Base-by-base conservation (phyloP, 768 basidiomycete species). In the Boletellus emodensis region DNA sequence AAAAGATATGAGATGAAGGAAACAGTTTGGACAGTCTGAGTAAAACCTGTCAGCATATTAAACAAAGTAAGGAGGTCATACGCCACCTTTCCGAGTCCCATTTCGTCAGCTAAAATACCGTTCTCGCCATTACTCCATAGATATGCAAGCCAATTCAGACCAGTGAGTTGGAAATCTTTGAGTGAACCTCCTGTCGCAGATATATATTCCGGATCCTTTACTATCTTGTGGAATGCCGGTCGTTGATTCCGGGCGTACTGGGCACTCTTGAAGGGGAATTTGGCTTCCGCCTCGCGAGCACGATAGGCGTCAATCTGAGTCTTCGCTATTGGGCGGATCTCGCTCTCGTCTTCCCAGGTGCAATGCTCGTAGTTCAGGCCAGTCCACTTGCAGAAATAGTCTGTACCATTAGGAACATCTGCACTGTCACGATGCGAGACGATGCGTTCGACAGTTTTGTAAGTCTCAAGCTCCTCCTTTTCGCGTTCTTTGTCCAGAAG, bases 351-450 rank as follows among this genome's bases (percentile, higher is more conserved):
- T 69, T 99, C 96, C 96, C 96, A 99, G 3, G 96, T 98, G 65
- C 91, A 88, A 60, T 96, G 87, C 49, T 90, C 86, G 71, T 98
- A 97, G 68, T 88, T 87, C 59, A 97, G 83, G 34, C 85, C 84
- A 49, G 81, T 83, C 96, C 96, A 99, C 74, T 99, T 98, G 85
- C 88, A 90, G 70, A 96, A 93, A 69, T 95, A 97, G 65, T 95
- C 87, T 44, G 83, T 78, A 53, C 78, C 75, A 26, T 69, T 72
- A 46, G 72, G 68, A 26, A 44, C 35, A 37, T 80, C 75, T 26
- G 73, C 71, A 18, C 73, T 75, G 59, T 90, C 83, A 24, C 91
- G 81, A 61, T 91, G 82, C 4, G 85, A 75, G 44, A 98, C 82
- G 49, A 98, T 79, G 53, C 96, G 84, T 66, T 99, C 96, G 45